Conservation (phyloP, 2,329 filamentous ascomycete genomes). For the Claviceps pazoutovae region DNA sequence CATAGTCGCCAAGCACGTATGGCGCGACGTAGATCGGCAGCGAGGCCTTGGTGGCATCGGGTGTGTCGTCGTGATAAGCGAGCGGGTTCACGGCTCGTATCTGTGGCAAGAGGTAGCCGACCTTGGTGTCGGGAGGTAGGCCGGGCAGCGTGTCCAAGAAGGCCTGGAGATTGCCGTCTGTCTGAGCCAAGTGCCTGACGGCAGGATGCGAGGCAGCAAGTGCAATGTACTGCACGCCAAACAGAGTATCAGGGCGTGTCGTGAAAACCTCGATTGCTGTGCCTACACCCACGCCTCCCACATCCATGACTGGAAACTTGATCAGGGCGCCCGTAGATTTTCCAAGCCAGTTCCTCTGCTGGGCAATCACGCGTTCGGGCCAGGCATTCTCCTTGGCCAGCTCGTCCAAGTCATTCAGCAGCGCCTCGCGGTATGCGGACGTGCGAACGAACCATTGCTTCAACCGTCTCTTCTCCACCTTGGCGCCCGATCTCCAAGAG, state of each 20-base stretch:
- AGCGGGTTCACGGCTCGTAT: slow-evolving; percentile 54
- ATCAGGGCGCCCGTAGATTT: slow-evolving; percentile 61
- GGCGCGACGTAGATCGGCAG: slow-evolving; percentile 70
- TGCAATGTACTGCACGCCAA: slow-evolving; percentile 74
- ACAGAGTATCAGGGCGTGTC: slow-evolving; percentile 74
- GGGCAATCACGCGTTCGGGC: slow-evolving; percentile 69
- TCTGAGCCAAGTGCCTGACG: slow-evolving; percentile 45
- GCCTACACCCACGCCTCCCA: slow-evolving; percentile 25
- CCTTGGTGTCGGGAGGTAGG: slow-evolving; percentile 41
- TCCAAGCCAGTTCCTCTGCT: slow-evolving; percentile 83
- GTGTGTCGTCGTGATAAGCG: slow-evolving; percentile 35
- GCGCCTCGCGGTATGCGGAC: slow-evolving; percentile 58
- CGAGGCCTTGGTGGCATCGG: slow-evolving; percentile 36
- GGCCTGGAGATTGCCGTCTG: slow-evolving; percentile 45
- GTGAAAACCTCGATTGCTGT: slow-evolving; percentile 61
- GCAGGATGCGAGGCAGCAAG: slow-evolving; percentile 61
- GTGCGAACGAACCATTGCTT: slow-evolving; percentile 89
- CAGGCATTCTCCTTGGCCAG: slow-evolving; percentile 52
- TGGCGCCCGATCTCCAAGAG: slow-evolving; percentile 78
- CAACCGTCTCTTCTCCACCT: slow-evolving; percentile 63
- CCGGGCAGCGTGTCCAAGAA: slow-evolving; percentile 53
- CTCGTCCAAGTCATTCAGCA: slow-evolving; percentile 56
- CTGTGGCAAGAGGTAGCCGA: slow-evolving; percentile 53
- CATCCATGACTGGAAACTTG: slow-evolving; percentile 48
- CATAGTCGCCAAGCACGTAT: slow-evolving; percentile 76